Percentiles rank a stretch among this genome's conserved stretches.
Conservation (phyloP, 2,329 filamentous ascomycete species). For the Arthrinium phaeospermum region DNA sequence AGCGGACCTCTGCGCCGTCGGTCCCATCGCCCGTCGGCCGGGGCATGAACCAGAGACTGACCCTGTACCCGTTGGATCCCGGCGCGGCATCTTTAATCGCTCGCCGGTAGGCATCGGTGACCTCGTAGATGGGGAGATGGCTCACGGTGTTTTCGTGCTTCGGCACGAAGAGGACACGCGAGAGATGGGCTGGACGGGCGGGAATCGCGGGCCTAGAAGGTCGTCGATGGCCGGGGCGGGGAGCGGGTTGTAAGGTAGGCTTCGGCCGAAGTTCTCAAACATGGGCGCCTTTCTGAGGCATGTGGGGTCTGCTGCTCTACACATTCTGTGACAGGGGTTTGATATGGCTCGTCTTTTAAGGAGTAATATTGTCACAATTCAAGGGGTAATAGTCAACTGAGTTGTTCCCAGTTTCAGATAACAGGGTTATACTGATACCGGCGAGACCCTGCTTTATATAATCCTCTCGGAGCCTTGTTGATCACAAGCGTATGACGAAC, state of each 20-base stretch:
- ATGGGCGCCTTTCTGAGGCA: neutral
- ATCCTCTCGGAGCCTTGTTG: too few relatives aligned
- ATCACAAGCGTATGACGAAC: too few relatives aligned
- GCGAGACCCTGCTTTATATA: too few relatives aligned
- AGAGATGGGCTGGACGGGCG: conserved; percentile 21
- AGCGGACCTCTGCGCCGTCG: conserved; percentile 23
- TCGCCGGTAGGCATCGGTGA: conserved; percentile 20
- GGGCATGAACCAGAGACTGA: conserved; percentile 25
- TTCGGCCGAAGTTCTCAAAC: neutral
- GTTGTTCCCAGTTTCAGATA: too few relatives aligned
- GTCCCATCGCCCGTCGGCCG: conserved; percentile 26
- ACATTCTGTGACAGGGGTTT: too few relatives aligned
- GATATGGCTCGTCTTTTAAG: neutral
- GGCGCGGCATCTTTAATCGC: conserved; percentile 21
- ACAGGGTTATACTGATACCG: too few relatives aligned
- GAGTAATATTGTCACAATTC: neutral
- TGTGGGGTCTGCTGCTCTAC: neutral
- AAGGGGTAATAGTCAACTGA: too few relatives aligned
- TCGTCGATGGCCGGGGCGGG: neutral
- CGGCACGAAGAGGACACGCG: conserved; percentile 26
- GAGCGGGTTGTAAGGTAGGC: neutral
- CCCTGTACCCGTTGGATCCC: conserved; percentile 25
- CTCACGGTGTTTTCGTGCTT: conserved; percentile 19
- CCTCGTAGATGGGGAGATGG: conserved; percentile 28
- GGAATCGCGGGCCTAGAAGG: neutral